A percentile compares a stretch with the other conserved stretches of the same genome.
Conservation (phyloP, 2,329 filamentous ascomycete genomes). For the Periconia digitata region DNA sequence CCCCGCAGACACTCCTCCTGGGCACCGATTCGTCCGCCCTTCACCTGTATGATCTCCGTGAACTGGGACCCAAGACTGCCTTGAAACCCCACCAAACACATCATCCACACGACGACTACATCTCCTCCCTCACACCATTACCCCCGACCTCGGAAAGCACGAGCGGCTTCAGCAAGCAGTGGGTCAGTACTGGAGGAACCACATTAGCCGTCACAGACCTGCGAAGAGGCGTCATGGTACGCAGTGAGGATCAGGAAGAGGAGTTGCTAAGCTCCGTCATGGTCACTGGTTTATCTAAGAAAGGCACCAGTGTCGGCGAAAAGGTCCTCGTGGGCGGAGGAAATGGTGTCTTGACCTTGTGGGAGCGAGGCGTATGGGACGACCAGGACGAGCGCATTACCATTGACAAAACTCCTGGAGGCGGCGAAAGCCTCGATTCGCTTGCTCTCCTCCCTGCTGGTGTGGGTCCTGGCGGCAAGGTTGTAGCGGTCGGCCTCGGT, state of each 20-base stretch:
- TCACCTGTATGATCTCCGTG: constrained; percentile 83
- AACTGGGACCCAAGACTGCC: constrained; percentile 47
- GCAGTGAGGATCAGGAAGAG: constrained; percentile 93
- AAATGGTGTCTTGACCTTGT: constrained; percentile 82
- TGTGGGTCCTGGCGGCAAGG: constrained; percentile 67
- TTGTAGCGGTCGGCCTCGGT: constrained; percentile 77
- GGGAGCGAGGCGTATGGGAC: constrained; percentile 94
- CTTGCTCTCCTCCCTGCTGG: constrained; percentile 71
- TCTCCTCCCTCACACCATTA: constrained; percentile 83
- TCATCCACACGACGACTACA: constrained; percentile 87
- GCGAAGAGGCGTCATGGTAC: constrained; percentile 79
- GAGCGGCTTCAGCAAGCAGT: constrained; percentile 89
- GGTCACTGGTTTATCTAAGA: constrained; percentile 73
- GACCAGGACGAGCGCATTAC: constrained; percentile 89
- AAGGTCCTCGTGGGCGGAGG: constrained; percentile 77
- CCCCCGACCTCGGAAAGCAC: constrained; percentile 79
- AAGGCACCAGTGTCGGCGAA: constrained; percentile 68
- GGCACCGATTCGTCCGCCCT: constrained; percentile 88
- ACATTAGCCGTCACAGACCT: constrained; percentile 90
- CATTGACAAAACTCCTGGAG: constrained; percentile 63
- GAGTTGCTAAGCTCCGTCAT: constrained; percentile 82
- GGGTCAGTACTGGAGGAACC: constrained; percentile 88
- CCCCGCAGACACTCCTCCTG: constrained; percentile 83
- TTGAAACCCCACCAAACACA: constrained; percentile 73
- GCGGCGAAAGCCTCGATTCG: constrained; percentile 80